Evolutionary conservation across 805 yeast genomes (phyloP).

Genomic region (Metschnikowia lunata): DNA sequence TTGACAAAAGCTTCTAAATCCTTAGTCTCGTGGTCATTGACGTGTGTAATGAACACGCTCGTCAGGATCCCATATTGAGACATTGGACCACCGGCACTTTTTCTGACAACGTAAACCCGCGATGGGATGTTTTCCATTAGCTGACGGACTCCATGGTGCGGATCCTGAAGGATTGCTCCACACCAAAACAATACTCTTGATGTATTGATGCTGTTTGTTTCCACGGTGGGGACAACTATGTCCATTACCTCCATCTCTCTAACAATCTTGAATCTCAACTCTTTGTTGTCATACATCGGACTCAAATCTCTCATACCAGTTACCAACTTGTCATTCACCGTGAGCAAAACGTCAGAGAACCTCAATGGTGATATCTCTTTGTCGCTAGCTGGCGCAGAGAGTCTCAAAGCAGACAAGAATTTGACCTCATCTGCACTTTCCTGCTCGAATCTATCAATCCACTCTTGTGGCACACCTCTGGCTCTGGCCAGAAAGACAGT

Average conservation of each 20-base stretch:
- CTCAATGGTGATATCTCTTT: slow-evolving; percentile 33
- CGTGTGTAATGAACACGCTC: slow-evolving; percentile 85
- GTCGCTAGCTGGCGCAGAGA: slow-evolving; percentile 44
- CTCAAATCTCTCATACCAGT: slow-evolving; percentile 66
- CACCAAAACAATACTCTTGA: slow-evolving; percentile 73
- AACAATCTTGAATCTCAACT: slow-evolving; percentile 57
- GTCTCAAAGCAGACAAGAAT: slow-evolving; percentile 65
- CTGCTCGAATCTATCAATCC: slow-evolving; percentile 68
- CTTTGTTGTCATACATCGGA: slow-evolving; percentile 40
- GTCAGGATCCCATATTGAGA: slow-evolving; percentile 73
- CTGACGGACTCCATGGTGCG: slow-evolving; percentile 92
- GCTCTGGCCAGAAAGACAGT: slow-evolving; percentile 73
- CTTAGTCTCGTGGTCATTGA: slow-evolving; percentile 70
- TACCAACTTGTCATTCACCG: slow-evolving; percentile 62
- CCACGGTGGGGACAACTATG: slow-evolving; percentile 60
- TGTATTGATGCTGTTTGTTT: slow-evolving; percentile 55
- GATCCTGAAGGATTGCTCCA: slow-evolving; percentile 77
- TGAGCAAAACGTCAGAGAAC: slow-evolving; percentile 73
- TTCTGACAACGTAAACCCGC: slow-evolving; percentile 73
- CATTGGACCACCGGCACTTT: slow-evolving; percentile 82
- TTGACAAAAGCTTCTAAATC: slow-evolving; percentile 63
- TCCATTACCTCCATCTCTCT: slow-evolving; percentile 65
- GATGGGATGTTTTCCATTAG: slow-evolving; percentile 73
- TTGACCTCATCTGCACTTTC: slow-evolving; percentile 63
- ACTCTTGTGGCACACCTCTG: slow-evolving; percentile 80